These are phyloP conservation scores for Gremmenia infestans DNA, from an alignment of 2,329 filamentous ascomycete species.

Conservation along the genomic window DNA sequence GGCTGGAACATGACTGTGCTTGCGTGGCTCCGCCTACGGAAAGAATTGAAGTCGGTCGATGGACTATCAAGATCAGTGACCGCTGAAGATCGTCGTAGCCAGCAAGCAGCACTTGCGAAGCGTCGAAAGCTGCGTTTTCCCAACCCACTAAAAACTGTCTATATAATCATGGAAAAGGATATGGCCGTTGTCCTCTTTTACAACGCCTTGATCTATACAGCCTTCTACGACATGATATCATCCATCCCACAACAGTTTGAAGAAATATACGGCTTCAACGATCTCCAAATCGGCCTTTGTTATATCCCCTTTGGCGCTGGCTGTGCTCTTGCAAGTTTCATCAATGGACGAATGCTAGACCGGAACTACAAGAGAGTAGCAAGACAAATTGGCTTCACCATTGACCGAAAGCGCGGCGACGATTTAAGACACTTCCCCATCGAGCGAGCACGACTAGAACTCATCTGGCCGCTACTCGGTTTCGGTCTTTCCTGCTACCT, in stretches of 20 bases:
- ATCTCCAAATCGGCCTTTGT: constrained; percentile 31
- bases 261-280: constrained; percentile 30
- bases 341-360: constrained; percentile 54
- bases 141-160: constrained; percentile 52
- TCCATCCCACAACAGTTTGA: constrained; percentile 45
- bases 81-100: constrained; percentile 31
- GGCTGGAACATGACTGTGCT: constrained; percentile 54
- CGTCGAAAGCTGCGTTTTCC: constrained; percentile 46
- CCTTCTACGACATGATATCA: constrained; percentile 48
- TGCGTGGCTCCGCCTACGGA: constrained; percentile 36
- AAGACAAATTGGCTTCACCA: constrained; percentile 51
- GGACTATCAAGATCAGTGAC: constrained; percentile 25
- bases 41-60: constrained; percentile 20
- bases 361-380: constrained; percentile 68
- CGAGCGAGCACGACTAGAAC: constrained; percentile 42
- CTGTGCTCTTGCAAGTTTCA: constrained; percentile 45
- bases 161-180: constrained; percentile 52
- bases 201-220: constrained; percentile 50
- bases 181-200: constrained; percentile 49
- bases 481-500: constrained; percentile 49
- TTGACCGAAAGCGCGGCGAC: constrained; percentile 51
- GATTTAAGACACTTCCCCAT: constrained; percentile 33
- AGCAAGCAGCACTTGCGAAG: constrained; percentile 33
- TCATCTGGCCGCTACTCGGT: constrained; percentile 49
- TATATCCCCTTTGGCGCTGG: constrained; percentile 43